Evolutionary conservation across 805 yeast species (phyloP), one percentile per base, ranked within the genome.

Genomic region (Hemisphaericaspora nanyangensis): DNA sequence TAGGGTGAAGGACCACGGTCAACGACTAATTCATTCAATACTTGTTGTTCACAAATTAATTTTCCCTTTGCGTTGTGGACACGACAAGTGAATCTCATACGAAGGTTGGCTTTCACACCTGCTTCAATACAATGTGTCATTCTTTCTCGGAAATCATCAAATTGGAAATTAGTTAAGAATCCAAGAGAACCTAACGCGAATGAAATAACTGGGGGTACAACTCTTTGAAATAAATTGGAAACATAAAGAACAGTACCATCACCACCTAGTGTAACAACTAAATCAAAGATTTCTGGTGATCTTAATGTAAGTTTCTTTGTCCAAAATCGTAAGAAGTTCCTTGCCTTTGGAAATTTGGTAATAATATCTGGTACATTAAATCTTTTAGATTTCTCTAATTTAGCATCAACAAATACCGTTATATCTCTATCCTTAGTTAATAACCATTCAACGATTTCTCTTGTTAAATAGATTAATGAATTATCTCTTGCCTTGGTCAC

Each of bases 1-100:
- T 81, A 89, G 0, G 98, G 96, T 24, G 90, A 82, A 3, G 96
- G 96, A 0, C 98, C 98, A 36, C 98, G 70, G 56, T 90, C 97
- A 19, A 91, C 80, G 0, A 93, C 95, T 42, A 91, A 65, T 58
- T 90, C 98, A 58, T 90, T 90, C 45, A 91, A 68, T 3, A 88
- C 95, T 55, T 88, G 95, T 53, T 85, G 82, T 43, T 77, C 81
- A 44, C 77, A 67, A 3, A 77, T 64, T 24, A 78, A 70, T 42
- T 72, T 75, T 10, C 85, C 82, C 20, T 72, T 65, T 45, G 61
- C 58, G 42, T 61, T 50, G 47, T 65, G 72, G 10, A 89, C 85
- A 22, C 90, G 72, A 58, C 96, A 88, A 2, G 90, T 79, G 54
- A 91, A 77, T 46, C 98, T 72, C 93, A 90, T 87, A 42, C 98